Evolutionary conservation across 2,329 filamentous ascomycete species (phyloP).

Genomic region (Calonectria pseudoreteaudii): DNA sequence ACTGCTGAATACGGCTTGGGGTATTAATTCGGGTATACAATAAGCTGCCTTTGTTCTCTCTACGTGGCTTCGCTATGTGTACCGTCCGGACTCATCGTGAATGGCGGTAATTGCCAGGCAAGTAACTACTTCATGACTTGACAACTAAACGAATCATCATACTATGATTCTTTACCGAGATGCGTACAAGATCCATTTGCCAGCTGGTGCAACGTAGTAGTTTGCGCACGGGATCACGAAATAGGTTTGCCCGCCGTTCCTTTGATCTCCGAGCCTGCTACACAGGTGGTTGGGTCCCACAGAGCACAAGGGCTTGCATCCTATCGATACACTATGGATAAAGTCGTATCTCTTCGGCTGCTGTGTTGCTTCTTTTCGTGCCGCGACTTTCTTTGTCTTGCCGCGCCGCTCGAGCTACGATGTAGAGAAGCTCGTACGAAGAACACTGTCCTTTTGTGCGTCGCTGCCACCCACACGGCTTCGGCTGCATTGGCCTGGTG

Average conservation of each 20-base stretch:
- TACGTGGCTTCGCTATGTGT: neutral
- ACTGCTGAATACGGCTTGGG: neutral
- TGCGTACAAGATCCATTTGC: neutral
- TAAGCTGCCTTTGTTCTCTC: neutral
- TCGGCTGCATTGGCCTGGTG: neutral
- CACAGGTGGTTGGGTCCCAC: neutral
- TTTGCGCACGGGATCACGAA: neutral
- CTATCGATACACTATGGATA: too few relatives aligned
- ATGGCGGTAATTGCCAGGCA: neutral
- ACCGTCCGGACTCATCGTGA: neutral
- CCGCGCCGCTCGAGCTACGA: too few relatives aligned
- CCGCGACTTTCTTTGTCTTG: too few relatives aligned
- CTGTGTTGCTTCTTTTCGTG: too few relatives aligned
- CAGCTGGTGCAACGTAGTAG: neutral
- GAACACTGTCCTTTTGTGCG: too few relatives aligned
- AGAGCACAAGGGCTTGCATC: neutral
- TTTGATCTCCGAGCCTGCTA: neutral
- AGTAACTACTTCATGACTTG: neutral
- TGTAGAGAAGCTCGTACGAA: too few relatives aligned
- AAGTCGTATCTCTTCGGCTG: too few relatives aligned
- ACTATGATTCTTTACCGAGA: neutral
- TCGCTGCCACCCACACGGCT: neutral
- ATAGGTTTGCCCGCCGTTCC: neutral
- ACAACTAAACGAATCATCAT: neutral
- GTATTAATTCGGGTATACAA: neutral